These are phyloP conservation scores for Apostasia ramifera DNA, from an alignment of 106 monocot species.

Conservation along the genomic window DNA sequence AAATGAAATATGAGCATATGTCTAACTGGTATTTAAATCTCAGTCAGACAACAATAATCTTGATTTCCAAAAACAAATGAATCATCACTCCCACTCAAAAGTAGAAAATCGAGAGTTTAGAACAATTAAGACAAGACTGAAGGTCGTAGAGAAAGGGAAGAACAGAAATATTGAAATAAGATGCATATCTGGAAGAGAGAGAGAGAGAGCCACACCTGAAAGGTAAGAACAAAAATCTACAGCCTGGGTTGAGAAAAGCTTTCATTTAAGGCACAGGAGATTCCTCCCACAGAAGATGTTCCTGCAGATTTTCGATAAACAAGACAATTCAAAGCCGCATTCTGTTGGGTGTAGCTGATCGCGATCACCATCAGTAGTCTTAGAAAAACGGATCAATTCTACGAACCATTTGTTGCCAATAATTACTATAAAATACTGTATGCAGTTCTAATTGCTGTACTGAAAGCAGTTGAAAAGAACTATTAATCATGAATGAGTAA, in stretches of 20 bases:
- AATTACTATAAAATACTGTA: no score
- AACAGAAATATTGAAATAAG: neutral
- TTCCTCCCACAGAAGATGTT: slow-evolving; percentile 6
- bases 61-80: neutral
- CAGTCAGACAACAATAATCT: neutral
- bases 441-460: no score
- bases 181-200: neutral
- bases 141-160: neutral
- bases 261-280: neutral
- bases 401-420: no score
- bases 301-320: slow-evolving; percentile 3
- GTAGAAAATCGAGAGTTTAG: neutral
- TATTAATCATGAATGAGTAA: no score
- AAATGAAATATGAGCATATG: no score
- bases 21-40: no score
- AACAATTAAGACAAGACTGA: neutral
- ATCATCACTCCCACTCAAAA: neutral
- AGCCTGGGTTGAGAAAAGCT: neutral
- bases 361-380: no score
- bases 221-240: neutral
- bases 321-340: no score
- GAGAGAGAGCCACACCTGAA: neutral
- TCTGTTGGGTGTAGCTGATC: no score
- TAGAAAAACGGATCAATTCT: no score
- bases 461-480: no score